Conservation (phyloP, 176 grass and related monocot species). For the Cenchrus fungigraminus region DNA sequence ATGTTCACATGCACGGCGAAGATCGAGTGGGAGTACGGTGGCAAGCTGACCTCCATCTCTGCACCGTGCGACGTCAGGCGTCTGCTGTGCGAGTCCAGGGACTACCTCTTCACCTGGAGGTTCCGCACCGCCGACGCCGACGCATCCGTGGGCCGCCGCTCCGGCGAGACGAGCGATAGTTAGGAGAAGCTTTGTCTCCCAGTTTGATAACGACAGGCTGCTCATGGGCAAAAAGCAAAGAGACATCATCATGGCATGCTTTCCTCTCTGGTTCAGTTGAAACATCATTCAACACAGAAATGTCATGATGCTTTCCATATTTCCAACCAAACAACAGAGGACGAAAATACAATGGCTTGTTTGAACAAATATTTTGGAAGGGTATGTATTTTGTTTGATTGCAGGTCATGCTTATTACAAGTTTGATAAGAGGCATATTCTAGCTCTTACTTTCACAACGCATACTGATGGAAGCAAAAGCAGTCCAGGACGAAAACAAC, state of each 20-base stretch:
- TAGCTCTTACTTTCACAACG: slow-evolving; percentile 32
- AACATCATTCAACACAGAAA: slow-evolving; percentile 15
- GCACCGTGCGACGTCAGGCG: slow-evolving; percentile 71
- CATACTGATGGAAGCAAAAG: slow-evolving; percentile 28
- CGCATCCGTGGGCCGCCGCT: slow-evolving; percentile 33
- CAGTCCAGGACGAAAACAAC: slow-evolving; percentile 5
- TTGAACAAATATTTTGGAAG: slow-evolving; percentile 22
- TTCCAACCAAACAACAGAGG: neutral
- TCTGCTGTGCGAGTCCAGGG: slow-evolving; percentile 70
- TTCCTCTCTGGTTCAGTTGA: neutral
- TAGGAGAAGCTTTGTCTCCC: neutral
- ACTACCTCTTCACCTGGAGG: slow-evolving; percentile 84
- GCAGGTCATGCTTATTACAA: slow-evolving; percentile 51
- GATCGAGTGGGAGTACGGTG: slow-evolving; percentile 84
- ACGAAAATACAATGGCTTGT: neutral
- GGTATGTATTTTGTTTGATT: slow-evolving; percentile 29
- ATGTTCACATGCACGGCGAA: slow-evolving; percentile 71
- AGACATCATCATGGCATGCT: neutral
- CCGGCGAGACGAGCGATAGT: slow-evolving; percentile 33
- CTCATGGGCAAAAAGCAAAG: neutral
- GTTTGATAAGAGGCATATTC: slow-evolving; percentile 21
- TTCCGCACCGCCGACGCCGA: slow-evolving; percentile 56
- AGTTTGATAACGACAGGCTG: neutral
- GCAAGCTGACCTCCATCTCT: slow-evolving; percentile 52
- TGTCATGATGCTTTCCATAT: neutral